Percentiles rank a stretch among this genome's conserved stretches.
Evolutionary conservation across 345 rosid species (phyloP).

Genomic region (Bruguiera gymnorhiza): DNA sequence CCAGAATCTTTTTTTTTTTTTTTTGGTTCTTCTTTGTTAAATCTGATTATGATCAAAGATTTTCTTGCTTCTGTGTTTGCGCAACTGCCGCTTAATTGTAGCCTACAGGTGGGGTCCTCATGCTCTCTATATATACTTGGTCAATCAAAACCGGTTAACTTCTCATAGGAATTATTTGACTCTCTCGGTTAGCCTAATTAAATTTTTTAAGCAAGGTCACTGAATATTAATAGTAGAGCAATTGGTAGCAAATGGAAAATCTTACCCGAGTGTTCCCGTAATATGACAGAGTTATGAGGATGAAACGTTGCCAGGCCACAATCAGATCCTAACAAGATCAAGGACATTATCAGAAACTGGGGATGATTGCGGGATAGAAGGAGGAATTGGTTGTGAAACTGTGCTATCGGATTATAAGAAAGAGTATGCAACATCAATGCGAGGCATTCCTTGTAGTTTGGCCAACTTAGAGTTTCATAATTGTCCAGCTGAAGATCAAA

Average conservation of each 20-base stretch:
- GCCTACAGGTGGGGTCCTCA: too few species aligned
- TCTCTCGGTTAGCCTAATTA: too few species aligned
- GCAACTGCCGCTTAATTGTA: too few species aligned
- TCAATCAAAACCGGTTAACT: too few species aligned
- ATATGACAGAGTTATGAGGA: slow-evolving; percentile 76
- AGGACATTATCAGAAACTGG: slow-evolving; percentile 54
- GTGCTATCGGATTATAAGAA: slow-evolving; percentile 52
- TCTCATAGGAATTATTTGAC: too few species aligned
- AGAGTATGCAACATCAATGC: slow-evolving; percentile 52
- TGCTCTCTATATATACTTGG: too few species aligned
- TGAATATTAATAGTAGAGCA: too few species aligned
- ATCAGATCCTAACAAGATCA: slow-evolving; percentile 39
- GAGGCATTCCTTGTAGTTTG: slow-evolving; percentile 42
- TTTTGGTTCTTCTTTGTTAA: not conserved
- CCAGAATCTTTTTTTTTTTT: too few species aligned
- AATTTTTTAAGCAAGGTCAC: too few species aligned
- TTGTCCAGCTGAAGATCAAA: slow-evolving; percentile 56
- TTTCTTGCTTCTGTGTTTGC: not conserved
- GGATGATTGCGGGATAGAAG: slow-evolving; percentile 63
- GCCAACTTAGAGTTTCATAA: slow-evolving; percentile 40
- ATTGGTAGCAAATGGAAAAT: not conserved
- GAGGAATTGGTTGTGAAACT: slow-evolving; percentile 41
- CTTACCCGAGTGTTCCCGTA: not conserved
- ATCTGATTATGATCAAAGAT: not conserved
- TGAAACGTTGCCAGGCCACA: slow-evolving; percentile 51